Evolutionary conservation across 2,329 filamentous ascomycete genomes (phyloP).

Genomic region (Leptographium lundbergii): DNA sequence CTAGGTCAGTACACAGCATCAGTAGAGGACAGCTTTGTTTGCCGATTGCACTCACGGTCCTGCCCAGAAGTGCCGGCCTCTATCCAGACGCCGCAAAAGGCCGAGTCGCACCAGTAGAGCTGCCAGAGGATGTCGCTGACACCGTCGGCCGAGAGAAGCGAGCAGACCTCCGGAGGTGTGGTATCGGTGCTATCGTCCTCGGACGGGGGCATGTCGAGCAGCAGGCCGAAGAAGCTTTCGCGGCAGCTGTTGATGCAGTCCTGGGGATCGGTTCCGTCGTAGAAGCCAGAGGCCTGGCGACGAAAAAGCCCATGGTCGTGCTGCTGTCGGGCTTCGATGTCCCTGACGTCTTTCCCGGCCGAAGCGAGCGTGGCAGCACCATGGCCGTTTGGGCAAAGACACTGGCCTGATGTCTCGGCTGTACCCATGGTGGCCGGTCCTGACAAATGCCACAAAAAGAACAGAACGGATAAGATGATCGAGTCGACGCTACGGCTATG

Average conservation of each 20-base stretch:
- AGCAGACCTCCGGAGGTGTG: constrained; percentile 2
- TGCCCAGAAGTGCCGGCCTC: constrained; percentile 17
- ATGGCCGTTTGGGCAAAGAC: constrained; percentile 8
- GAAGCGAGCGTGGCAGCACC: background rate
- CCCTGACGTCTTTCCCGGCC: background rate
- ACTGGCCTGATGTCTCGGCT: constrained; percentile 8
- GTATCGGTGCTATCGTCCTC: no score
- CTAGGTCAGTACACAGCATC: background rate
- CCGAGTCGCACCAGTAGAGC: constrained; percentile 40
- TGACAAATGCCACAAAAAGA: background rate
- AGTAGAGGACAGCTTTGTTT: background rate
- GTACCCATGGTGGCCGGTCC: constrained; percentile 3
- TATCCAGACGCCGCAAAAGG: constrained; percentile 34
- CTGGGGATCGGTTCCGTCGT: constrained; percentile 7
- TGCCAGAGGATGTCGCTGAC: constrained; percentile 24
- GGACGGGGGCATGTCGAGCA: background rate
- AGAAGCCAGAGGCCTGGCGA: background rate
- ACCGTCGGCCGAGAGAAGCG: background rate
- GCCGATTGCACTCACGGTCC: constrained; percentile 29
- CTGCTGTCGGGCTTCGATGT: background rate
- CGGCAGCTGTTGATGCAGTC: constrained; percentile 8
- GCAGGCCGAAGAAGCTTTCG: constrained; percentile 5
- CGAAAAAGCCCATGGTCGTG: background rate
- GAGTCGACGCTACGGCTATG: background rate
- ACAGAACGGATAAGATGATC: background rate